Base-by-base conservation (phyloP, 495 filamentous ascomycete species). In the Penicillium angulare region DNA sequence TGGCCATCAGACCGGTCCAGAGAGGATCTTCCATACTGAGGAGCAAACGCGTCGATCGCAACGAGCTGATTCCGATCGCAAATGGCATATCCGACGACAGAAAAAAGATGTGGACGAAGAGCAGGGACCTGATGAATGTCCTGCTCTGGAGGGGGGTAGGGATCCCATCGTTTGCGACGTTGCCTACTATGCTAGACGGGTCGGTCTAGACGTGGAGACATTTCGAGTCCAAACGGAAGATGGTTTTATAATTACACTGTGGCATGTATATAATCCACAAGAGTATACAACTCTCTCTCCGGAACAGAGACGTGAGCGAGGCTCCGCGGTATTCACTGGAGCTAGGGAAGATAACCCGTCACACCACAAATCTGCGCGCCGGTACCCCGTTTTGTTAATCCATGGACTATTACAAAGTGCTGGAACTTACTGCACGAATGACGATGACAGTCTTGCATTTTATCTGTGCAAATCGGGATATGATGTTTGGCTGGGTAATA, bases 401-500 rank as follows among this genome's bases (percentile, higher is more conserved):
- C 92, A 95, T 59, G 92, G 92, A 7, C 73, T 97, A 8, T 76
- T 97, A 3, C 93, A 97, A 72, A 88, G 82, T 48, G 79, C 89
- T 1, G 92, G 92, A 12, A 87, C 93, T 7, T 97, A 89, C 58
- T 96, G 92, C 61, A 81, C 83, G 52, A 96, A 92, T 66, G 92
- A 96, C 64, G 90, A 96, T 55, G 83, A 88, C 60, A 90, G 86
- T 18, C 77, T 97, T 13, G 92, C 93, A 7, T 97, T 97, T 71
- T 96, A 81, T 64, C 83, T 97, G 22, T 88, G 86, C 74, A 96
- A 96, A 65, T 85, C 79, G 0, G 92, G 92, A n/a, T 97, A 88
- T 68, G 92, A 97, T 64, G 89, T 97, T 43, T 97, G 92, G 92
- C 78, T 97, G 4, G 92, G 93, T 6, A 96, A 96, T 65, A 96